Conservation (phyloP, 768 basidiomycete genomes). For the Pulveroboletus sp. region DNA sequence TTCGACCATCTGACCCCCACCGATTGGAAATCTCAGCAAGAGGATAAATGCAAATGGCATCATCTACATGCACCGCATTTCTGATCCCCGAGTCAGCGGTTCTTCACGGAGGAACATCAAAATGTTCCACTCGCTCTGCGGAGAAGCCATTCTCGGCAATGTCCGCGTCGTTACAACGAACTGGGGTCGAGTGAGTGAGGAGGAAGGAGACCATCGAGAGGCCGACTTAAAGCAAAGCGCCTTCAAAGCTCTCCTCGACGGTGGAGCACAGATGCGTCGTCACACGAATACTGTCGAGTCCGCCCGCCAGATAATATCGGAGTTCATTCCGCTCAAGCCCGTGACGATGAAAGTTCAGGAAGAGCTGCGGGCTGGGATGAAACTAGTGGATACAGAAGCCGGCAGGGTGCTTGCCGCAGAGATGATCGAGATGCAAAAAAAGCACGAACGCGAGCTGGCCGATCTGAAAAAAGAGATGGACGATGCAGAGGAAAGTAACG, state of each 20-base stretch:
- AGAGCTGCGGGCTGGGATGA: conserved; percentile 42
- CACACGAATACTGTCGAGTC: conserved; percentile 38
- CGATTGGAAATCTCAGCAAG: too few relatives aligned
- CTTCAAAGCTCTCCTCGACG: conserved; percentile 42
- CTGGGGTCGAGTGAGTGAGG: conserved; percentile 37
- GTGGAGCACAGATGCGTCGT: conserved; percentile 38
- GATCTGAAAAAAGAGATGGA: conserved; percentile 40
- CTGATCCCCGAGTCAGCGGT: conserved; percentile 40
- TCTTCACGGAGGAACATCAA: conserved; percentile 40
- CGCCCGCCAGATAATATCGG: conserved; percentile 38
- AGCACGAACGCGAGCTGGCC: conserved; percentile 38
- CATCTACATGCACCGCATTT: conserved; percentile 45
- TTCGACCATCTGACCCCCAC: too few relatives aligned
- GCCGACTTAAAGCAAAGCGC: conserved; percentile 32
- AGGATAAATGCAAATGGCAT: conserved; percentile 32
- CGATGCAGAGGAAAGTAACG: conserved; percentile 31
- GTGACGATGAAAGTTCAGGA: conserved; percentile 42
- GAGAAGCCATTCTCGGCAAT: conserved; percentile 37
- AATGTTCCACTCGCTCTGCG: conserved; percentile 47
- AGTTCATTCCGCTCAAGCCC: conserved; percentile 35
- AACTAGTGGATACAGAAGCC: conserved; percentile 45
- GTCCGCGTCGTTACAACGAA: conserved; percentile 47
- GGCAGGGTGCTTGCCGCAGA: conserved; percentile 42
- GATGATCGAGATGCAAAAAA: conserved; percentile 37
- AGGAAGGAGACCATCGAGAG: conserved; percentile 25